phyloP scores from a whole-genome alignment of 495 filamentous ascomycete genomes.

The Glarea lozoyensis region DNA sequence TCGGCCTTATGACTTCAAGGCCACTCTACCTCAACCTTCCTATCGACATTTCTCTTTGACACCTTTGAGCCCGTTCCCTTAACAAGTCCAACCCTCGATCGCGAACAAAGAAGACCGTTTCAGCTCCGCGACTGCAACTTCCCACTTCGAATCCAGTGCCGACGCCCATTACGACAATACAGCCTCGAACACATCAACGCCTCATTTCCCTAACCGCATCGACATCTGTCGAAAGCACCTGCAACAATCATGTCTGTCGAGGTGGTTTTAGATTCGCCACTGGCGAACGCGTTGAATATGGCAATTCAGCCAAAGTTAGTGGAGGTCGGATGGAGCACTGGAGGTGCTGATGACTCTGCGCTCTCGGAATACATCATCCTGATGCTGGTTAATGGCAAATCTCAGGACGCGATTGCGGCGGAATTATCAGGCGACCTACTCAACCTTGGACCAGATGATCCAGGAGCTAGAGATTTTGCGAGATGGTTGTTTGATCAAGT shows the following conservation, averaged over 20 bases:
- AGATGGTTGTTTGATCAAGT: constrained; percentile 88
- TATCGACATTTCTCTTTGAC: too few relatives aligned
- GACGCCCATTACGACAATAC: too few relatives aligned
- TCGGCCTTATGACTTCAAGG: too few relatives aligned
- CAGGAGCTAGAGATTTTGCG: constrained; percentile 74
- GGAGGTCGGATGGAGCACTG: constrained; percentile 87
- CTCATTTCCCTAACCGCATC: too few relatives aligned
- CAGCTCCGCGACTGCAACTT: too few relatives aligned
- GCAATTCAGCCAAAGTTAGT: constrained; percentile 86
- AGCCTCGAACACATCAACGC: too few relatives aligned
- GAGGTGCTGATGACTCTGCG: constrained; percentile 65
- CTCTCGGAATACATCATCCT: constrained; percentile 92
- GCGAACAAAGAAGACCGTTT: too few relatives aligned
- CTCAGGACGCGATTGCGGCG: constrained; percentile 75
- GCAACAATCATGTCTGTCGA: constrained; percentile 56
- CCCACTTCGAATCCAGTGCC: too few relatives aligned
- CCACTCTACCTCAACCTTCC: too few relatives aligned
- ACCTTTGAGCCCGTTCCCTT: too few relatives aligned
- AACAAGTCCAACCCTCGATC: too few relatives aligned
- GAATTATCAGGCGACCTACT: constrained; percentile 88
- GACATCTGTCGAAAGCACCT: too few relatives aligned
- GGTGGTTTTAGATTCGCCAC: constrained; percentile 61
- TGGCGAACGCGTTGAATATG: constrained; percentile 71
- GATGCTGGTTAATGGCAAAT: constrained; percentile 93
- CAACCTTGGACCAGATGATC: constrained; percentile 71